Percentiles rank a stretch among this genome's conserved stretches.
These are phyloP conservation scores for Microthyrium microscopicum DNA, from an alignment of 2,329 filamentous ascomycete species.

Conservation along the genomic window DNA sequence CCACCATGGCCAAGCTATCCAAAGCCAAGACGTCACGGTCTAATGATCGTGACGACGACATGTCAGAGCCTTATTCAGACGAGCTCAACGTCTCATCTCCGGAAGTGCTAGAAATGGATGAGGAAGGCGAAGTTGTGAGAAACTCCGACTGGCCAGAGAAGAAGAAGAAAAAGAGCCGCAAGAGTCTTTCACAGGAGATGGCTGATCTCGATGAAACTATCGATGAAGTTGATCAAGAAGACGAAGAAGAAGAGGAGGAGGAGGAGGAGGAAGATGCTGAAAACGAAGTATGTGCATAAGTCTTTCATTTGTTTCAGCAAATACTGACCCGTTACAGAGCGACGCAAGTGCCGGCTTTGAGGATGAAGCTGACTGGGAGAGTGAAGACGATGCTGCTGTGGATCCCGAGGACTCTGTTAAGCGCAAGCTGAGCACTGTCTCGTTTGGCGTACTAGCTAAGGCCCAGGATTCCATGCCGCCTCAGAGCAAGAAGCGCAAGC, in stretches of 20 bases:
- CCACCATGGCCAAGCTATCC: too few relatives aligned
- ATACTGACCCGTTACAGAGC: not conserved
- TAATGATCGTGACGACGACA: too few relatives aligned
- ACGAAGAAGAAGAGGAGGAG: conserved; percentile 1
- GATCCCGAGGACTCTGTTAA: conserved; percentile 21
- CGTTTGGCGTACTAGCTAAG: conserved; percentile 80
- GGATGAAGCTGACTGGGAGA: conserved; percentile 2
- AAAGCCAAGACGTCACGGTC: too few relatives aligned
- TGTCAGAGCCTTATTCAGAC: too few relatives aligned
- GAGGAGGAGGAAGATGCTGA: not conserved
- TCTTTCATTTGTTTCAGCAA: too few relatives aligned
- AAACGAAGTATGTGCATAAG: not conserved
- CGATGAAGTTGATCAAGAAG: too few relatives aligned
- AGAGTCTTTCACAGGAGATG: too few relatives aligned
- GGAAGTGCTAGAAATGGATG: conserved; percentile 1
- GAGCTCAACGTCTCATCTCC: too few relatives aligned
- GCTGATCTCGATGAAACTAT: too few relatives aligned
- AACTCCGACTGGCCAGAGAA: too few relatives aligned
- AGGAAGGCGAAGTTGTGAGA: not conserved
- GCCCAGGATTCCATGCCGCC: conserved; percentile 53
- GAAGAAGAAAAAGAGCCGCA: too few relatives aligned
- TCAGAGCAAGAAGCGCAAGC: conserved; percentile 26
- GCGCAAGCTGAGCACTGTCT: conserved; percentile 42
- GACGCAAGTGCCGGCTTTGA: not conserved
- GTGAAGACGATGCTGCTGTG: not conserved